A percentile compares a stretch with the other conserved stretches of the same genome.
Conservation (phyloP, 768 basidiomycete species). For the Pisolithus microcarpus region DNA sequence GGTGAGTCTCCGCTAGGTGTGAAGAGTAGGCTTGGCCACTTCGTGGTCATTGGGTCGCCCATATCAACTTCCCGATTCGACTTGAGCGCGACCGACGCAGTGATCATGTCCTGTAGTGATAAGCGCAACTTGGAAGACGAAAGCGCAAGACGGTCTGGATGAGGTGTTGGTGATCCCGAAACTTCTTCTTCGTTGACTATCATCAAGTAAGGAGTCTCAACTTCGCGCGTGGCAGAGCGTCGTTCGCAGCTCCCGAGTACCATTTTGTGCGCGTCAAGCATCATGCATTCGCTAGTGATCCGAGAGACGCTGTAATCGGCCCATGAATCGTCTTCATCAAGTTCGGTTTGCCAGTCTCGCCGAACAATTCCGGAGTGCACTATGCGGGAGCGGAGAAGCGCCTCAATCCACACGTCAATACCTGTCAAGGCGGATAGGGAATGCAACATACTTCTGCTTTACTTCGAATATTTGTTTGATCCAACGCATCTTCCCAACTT, state of each 20-base stretch:
- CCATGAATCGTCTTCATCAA: constrained; percentile 63
- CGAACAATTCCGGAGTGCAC: constrained; percentile 70
- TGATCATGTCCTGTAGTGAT: constrained; percentile 71
- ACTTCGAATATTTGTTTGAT: constrained; percentile 61
- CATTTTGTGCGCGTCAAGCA: constrained; percentile 58
- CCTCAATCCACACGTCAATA: constrained; percentile 31
- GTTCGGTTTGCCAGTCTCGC: constrained; percentile 56
- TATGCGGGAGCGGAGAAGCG: constrained; percentile 60
- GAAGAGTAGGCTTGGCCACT: constrained; percentile 47
- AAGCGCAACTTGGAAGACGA: constrained; percentile 29
- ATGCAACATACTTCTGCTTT: constrained; percentile 55
- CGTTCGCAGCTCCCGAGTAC: constrained; percentile 38
- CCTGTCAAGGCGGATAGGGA: not conserved
- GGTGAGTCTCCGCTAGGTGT: constrained; percentile 25
- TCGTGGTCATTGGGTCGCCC: constrained; percentile 38
- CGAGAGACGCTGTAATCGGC: constrained; percentile 50
- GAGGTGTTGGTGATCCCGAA: constrained; percentile 22
- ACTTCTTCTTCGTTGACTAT: constrained; percentile 16
- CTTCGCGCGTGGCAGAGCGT: constrained; percentile 1
- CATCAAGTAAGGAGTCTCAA: constrained; percentile 2
- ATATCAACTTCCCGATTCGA: constrained; percentile 62
- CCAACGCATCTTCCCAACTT: constrained; percentile 64
- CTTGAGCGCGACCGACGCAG: constrained; percentile 65
- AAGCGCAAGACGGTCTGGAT: constrained; percentile 31
- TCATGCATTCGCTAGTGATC: constrained; percentile 60